Conservation (phyloP, 2,329 filamentous ascomycete genomes). For the Diaporthe ilicicola region DNA sequence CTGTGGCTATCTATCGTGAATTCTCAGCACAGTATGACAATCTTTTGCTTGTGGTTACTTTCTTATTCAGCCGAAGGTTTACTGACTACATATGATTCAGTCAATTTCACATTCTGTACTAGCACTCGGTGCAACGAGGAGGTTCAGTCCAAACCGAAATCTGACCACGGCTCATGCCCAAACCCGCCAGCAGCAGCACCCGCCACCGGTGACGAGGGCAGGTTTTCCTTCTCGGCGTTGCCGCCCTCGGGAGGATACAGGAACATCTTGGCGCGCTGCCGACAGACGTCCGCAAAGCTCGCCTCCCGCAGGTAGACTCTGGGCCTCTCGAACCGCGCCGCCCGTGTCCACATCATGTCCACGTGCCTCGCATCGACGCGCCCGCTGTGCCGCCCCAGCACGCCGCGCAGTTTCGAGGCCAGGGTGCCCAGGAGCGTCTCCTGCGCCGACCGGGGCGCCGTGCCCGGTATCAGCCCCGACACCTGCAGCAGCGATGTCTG, state of each 20-base stretch:
- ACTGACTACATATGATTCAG: too few species aligned
- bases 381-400: background rate
- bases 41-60: background rate
- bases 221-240: background rate
- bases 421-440: constrained; percentile 8
- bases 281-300: background rate
- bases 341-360: background rate
- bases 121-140: fast-evolving
- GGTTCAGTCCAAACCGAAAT: constrained; percentile 25
- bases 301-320: background rate
- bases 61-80: too few species aligned
- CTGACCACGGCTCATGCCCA: constrained; percentile 28
- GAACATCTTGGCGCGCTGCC: constrained; percentile 23
- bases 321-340: background rate
- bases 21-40: too few species aligned
- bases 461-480: constrained; percentile 2
- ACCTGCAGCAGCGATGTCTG: constrained; percentile 17
- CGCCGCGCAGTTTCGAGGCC: constrained; percentile 16
- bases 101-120: too few species aligned
- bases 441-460: constrained; percentile 2
- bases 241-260: background rate
- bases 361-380: background rate
- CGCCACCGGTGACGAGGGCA: background rate
- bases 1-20: background rate
- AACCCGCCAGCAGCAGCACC: background rate